Evolutionary conservation across 129 eudicot species (phyloP), one percentile per base, ranked within the genome.

Genomic region (Lactuca saligna): DNA sequence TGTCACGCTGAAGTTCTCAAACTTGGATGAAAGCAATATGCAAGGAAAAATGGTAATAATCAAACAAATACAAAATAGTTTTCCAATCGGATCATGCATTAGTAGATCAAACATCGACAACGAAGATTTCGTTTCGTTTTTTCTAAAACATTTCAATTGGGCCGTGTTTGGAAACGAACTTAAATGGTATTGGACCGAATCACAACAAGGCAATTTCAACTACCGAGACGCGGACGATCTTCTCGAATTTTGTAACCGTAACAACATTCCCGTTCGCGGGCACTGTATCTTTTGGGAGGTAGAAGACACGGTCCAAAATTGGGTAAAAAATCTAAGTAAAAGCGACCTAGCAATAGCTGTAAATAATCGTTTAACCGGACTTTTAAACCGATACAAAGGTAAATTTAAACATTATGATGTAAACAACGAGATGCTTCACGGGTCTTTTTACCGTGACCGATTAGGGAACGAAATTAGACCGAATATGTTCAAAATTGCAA

Each of bases 251-350:
- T 88, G 96, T 54, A 56, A 64, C 34, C 67, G 62, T 46, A 77
- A 82, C 73, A 81, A 79, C 72, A 88, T 92, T 57, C 59, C 63
- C 37, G 75, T 75, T 17, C 89, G 96, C 3, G 96, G 98, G 32
- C 98, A 92, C 70, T 92, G 98, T 68, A 86, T 92, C 75, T 92
- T 92, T 74, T 88, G 96, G 98, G 98, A 91, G 57, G 98, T 88
- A 16, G 91, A 86, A 58, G 72, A 39, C 56, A 56, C 91, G 3
- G 86, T 92, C 37, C 98, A 86, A 73, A 63, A 70, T 67, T 92
- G 98, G 96, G 35, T 91, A 7, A 79, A 69, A 20, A 44, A 74
- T 65, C 78, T 91, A 11, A 42, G 61, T 66, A 82, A 80, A 54
- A 77, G 71, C 34, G 91, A 86, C 20, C 72, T 91, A 48, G 59